Conservation (phyloP, 805 yeast genomes). For the Scheffersomyces stipitis region DNA sequence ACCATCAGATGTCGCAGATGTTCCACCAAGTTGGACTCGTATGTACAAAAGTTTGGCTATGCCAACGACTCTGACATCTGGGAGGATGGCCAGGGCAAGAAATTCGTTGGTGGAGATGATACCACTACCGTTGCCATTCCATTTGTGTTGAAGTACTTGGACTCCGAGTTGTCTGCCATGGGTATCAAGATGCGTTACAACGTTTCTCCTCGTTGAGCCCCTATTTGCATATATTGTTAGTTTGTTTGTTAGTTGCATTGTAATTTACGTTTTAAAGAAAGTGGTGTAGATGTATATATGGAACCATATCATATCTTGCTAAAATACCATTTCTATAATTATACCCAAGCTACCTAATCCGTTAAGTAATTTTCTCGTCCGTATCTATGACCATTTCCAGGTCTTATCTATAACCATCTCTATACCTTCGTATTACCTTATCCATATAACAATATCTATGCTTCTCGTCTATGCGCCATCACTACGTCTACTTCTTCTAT, state of each 20-base stretch:
- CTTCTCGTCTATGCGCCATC: no score
- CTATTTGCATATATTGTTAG: not conserved
- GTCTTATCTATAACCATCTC: no score
- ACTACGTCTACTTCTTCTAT: no score
- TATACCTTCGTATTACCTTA: no score
- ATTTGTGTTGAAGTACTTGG: constrained; percentile 90
- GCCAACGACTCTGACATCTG: constrained; percentile 76
- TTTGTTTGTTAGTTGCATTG: not conserved
- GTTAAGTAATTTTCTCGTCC: no score
- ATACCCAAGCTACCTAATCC: no score
- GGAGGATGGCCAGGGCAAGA: constrained; percentile 97
- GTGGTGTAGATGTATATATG: no score
- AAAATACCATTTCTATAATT: no score
- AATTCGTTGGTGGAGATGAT: constrained; percentile 86
- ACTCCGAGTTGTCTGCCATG: constrained; percentile 96
- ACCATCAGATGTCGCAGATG: constrained; percentile 88
- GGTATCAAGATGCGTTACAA: constrained; percentile 91
- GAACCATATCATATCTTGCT: no score
- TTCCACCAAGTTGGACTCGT: constrained; percentile 66
- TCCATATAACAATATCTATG: no score
- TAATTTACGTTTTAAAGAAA: no score
- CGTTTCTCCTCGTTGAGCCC: constrained; percentile 56
- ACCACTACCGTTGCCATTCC: constrained; percentile 97
- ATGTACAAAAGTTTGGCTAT: constrained; percentile 44
- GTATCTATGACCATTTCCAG: no score